These are phyloP conservation scores for Thuja plicata DNA, from an alignment of 83 land plant genomes.

Conservation along the genomic window DNA sequence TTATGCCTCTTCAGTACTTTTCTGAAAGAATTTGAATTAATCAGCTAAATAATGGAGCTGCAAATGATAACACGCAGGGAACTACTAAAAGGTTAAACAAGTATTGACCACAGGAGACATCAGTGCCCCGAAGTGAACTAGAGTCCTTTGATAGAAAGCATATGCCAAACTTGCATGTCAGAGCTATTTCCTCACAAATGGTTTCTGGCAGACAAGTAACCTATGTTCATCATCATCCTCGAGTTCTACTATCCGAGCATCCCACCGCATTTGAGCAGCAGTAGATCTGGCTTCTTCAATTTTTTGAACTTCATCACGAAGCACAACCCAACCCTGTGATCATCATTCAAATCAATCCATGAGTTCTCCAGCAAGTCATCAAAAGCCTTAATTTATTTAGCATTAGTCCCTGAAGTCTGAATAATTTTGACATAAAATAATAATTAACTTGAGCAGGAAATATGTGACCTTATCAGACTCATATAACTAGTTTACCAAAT, in stretches of 20 bases:
- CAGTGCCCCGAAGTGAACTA: neutral
- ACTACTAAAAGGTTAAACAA: slow-evolving; percentile 13
- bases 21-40: slow-evolving; percentile 19
- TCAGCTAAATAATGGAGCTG: slow-evolving; percentile 12
- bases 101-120: slow-evolving; percentile 11
- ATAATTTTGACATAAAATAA: neutral
- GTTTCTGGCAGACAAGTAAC: slow-evolving; percentile 89
- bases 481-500: neutral
- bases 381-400: neutral
- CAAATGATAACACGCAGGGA: slow-evolving; percentile 8
- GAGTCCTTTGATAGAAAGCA: neutral
- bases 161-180: slow-evolving; percentile 1
- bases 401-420: neutral
- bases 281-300: slow-evolving; percentile 71
- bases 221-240: slow-evolving; percentile 64
- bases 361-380: neutral
- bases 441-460: neutral
- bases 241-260: slow-evolving; percentile 69
- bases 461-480: neutral
- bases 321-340: slow-evolving; percentile 87
- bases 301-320: slow-evolving; percentile 55
- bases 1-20: neutral
- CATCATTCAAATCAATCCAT: neutral
- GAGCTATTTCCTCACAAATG: slow-evolving; percentile 58
- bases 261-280: slow-evolving; percentile 74